Conservation (phyloP, 805 yeast species). For the Metschnikowia matae region DNA sequence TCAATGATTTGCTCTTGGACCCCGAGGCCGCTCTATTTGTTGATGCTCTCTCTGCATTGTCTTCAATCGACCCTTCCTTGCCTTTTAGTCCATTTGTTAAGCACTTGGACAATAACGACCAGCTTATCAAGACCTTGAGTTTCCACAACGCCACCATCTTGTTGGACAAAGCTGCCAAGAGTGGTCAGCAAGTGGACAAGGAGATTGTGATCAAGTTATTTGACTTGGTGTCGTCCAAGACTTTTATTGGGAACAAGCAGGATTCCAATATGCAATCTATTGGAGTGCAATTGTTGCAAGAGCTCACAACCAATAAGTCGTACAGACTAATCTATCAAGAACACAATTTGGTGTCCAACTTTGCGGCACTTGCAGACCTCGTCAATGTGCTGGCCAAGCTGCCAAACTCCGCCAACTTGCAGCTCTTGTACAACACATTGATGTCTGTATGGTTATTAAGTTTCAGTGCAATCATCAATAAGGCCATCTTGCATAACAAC, state of each 20-base stretch:
- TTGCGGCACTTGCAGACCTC: conserved; percentile 29
- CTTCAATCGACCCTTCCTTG: conserved; percentile 39
- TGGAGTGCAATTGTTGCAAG: conserved; percentile 59
- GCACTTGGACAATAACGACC: conserved; percentile 53
- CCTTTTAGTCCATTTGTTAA: conserved; percentile 53
- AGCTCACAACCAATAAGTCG: conserved; percentile 50
- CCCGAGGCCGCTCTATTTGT: conserved; percentile 31
- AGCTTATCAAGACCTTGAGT: conserved; percentile 50
- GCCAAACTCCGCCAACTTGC: conserved; percentile 52
- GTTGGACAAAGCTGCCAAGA: conserved; percentile 28
- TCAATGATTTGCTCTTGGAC: conserved; percentile 52
- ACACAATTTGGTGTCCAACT: conserved; percentile 31
- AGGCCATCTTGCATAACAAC: conserved; percentile 47
- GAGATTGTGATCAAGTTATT: conserved; percentile 38
- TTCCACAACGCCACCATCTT: conserved; percentile 52
- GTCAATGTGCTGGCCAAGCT: conserved; percentile 28
- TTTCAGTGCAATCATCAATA: conserved; percentile 55
- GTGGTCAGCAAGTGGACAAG: conserved; percentile 26
- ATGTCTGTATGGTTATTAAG: conserved; percentile 82
- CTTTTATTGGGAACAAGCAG: conserved; percentile 26
- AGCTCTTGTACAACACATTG: conserved; percentile 76
- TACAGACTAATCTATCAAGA: conserved; percentile 49
- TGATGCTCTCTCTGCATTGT: conserved; percentile 40
- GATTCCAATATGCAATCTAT: conserved; percentile 54
- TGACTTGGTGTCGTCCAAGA: conserved; percentile 30